Evolutionary conservation across 331 rosid species (phyloP).

Genomic region (Saraca asoca): DNA sequence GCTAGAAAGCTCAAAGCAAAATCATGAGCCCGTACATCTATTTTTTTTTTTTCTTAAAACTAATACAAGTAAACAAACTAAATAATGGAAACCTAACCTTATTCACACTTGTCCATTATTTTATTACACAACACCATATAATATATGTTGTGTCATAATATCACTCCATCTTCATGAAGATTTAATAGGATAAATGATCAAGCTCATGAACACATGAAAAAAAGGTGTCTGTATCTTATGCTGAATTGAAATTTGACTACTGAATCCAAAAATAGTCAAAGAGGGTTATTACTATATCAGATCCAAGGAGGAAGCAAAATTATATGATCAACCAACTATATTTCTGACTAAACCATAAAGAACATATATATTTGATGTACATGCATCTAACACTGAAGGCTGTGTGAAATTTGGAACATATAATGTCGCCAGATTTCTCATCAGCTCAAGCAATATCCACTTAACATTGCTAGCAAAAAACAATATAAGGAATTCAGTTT

Average conservation of each 20-base stretch:
- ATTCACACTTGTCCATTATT: conserved; percentile 17
- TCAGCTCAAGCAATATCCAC: background rate
- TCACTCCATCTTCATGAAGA: conserved; percentile 1
- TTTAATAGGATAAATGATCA: too few relatives aligned
- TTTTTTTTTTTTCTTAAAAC: background rate
- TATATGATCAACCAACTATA: conserved; percentile 6
- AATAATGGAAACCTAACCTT: background rate
- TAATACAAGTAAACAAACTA: conserved; percentile 15
- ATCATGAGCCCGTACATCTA: conserved; percentile 6
- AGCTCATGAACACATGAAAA: background rate
- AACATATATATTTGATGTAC: background rate
- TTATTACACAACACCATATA: conserved; percentile 3
- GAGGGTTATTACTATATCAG: background rate
- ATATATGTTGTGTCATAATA: too few relatives aligned
- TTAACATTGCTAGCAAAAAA: conserved; percentile 2
- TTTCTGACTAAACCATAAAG: too few relatives aligned
- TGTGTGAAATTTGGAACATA: conserved; percentile 11
- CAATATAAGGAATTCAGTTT: conserved; percentile 8
- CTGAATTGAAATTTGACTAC: background rate
- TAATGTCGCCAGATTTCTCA: background rate
- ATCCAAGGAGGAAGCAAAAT: conserved; percentile 2
- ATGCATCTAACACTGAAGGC: conserved; percentile 16
- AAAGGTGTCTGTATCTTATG: background rate
- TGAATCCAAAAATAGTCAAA: background rate
- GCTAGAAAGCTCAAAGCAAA: background rate